phyloP scores from a whole-genome alignment of 495 filamentous ascomycete genomes.

The Neurospora discreta region DNA sequence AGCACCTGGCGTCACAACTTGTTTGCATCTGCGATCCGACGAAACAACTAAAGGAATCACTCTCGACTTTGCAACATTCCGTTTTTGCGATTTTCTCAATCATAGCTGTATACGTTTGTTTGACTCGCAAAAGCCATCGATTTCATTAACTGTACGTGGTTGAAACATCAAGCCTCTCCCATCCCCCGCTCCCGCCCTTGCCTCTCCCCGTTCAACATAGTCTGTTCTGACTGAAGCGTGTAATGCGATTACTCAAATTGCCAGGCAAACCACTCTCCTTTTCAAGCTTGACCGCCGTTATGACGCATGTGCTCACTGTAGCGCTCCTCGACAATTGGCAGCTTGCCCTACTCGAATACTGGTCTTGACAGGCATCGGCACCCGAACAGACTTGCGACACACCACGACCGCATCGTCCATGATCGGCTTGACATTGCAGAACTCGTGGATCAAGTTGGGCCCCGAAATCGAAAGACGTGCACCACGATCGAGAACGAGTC shows the following conservation, averaged over 20 bases:
- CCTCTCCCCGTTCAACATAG: background rate
- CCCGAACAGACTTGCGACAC: slow-evolving; percentile 35
- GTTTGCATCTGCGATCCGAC: background rate
- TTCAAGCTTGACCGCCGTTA: background rate
- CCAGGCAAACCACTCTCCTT: background rate
- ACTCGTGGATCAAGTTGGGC: slow-evolving; percentile 36
- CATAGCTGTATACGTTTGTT: background rate
- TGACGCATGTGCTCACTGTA: background rate
- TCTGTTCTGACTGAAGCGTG: background rate
- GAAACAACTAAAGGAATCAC: background rate
- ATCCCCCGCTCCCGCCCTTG: background rate
- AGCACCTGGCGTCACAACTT: background rate
- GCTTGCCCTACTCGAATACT: slow-evolving; percentile 12
- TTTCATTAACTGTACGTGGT: background rate
- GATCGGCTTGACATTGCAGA: slow-evolving; percentile 33
- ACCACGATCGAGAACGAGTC: slow-evolving; percentile 48
- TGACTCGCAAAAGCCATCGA: background rate
- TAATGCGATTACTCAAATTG: background rate
- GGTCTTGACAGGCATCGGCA: slow-evolving; percentile 42
- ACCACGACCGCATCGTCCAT: slow-evolving; percentile 43
- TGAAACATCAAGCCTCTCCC: background rate
- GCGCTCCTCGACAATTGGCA: slow-evolving; percentile 10
- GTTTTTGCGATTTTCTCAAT: background rate
- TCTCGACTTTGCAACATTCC: background rate
- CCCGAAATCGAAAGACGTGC: slow-evolving; percentile 46